Conservation (phyloP, 805 yeast species). For the Cyberlindnera japonica region DNA sequence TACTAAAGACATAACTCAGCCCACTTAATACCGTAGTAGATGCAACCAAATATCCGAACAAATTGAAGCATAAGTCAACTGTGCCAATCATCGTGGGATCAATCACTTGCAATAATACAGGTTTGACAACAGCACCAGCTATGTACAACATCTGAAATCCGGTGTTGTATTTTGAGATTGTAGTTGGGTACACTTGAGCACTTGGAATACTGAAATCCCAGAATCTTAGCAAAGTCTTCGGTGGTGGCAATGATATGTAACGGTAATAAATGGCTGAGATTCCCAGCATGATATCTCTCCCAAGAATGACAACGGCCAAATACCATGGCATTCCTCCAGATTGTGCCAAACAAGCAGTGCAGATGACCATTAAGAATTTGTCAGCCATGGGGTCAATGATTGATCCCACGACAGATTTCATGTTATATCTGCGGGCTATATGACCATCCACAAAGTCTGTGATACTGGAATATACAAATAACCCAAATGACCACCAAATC, state of each 20-base stretch:
- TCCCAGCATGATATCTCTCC: slow-evolving; percentile 76
- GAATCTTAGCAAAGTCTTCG: slow-evolving; percentile 65
- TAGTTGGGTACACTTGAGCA: slow-evolving; percentile 85
- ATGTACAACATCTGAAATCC: slow-evolving; percentile 89
- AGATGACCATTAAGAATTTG: slow-evolving; percentile 80
- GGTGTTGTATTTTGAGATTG: slow-evolving; percentile 84
- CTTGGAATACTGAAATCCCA: slow-evolving; percentile 79
- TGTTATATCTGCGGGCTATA: slow-evolving; percentile 76
- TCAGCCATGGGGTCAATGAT: slow-evolving; percentile 96
- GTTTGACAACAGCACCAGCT: slow-evolving; percentile 56
- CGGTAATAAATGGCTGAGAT: slow-evolving; percentile 70
- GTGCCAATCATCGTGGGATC: slow-evolving; percentile 27
- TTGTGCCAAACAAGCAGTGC: slow-evolving; percentile 73
- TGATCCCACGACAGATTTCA: slow-evolving; percentile 82
- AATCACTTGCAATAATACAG: slow-evolving; percentile 41
- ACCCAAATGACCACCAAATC: slow-evolving; percentile 57
- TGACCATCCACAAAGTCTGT: slow-evolving; percentile 93
- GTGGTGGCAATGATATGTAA: slow-evolving; percentile 68
- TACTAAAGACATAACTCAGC: slow-evolving; percentile 66
- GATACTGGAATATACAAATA: slow-evolving; percentile 81
- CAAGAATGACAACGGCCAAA: slow-evolving; percentile 68
- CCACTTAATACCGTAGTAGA: slow-evolving; percentile 78
- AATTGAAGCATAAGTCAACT: slow-evolving; percentile 27
- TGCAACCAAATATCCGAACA: slow-evolving; percentile 54
- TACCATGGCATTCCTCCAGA: slow-evolving; percentile 66